Evolutionary conservation across 2,329 filamentous ascomycete genomes (phyloP), one percentile per base, ranked within the genome.

Genomic region (Rhynchosporium graminicola): DNA sequence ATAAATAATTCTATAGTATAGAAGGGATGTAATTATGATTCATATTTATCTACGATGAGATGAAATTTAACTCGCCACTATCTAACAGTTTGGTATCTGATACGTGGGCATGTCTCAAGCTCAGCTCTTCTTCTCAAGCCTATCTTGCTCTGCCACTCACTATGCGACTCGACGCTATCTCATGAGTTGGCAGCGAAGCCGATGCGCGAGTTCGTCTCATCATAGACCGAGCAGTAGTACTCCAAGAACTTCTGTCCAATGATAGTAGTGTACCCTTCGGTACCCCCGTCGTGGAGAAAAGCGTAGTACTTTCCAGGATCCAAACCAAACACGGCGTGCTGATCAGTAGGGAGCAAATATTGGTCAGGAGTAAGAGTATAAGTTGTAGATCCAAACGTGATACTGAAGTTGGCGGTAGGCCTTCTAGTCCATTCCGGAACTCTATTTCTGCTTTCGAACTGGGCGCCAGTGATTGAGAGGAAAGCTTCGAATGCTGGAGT

Each of bases 211-310:
- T 67, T 67, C n/a, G 63, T 65, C 20, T 63, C 65, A 28, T 73
- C 71, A 45, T 65, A 72, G 38, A 72, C 71, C 29, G 71, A 68
- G 62, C 72, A 73, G 63, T 72, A 73, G 59, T 72, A 67, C 64
- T 73, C 70, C 40, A 73, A 63, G 65, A 73, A 73, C 69, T 73
- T 73, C 47, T 72, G 70, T 40, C 71, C 70, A 55, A 73, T 71
- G 46, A 73, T 70, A 20, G 67, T 70, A 57, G 70, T 70, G 47
- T 72, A 67, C 51, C 66, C 70, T 20, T 65, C 66, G 59, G 59
- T 67, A 31, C 70, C 70, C 46, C 71, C 70, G 50, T 73, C 51
- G 64, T 65, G 66, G 52, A 73, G 72, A 70, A 70, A 73, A 33
- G 71, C 64, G 46, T 73, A 73, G 68, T 71, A 72, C 59, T 72